Conservation (phyloP, 768 basidiomycete genomes). For the Favolaschia claudopus region DNA sequence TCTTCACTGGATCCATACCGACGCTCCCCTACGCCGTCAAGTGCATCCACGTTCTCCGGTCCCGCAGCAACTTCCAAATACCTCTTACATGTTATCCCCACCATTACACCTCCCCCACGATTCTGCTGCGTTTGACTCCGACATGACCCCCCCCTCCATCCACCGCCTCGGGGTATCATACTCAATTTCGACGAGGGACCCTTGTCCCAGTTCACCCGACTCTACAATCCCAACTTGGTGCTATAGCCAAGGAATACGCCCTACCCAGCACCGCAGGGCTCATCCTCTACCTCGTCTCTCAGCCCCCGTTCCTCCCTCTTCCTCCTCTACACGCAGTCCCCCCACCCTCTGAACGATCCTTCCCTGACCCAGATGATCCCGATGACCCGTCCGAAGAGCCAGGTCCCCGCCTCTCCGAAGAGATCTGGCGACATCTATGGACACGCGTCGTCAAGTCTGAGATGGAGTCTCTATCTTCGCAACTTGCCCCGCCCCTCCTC, state of each 20-base stretch:
- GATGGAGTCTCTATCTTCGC: conserved; percentile 45
- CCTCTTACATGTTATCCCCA: conserved; percentile 83
- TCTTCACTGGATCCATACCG: conserved; percentile 45
- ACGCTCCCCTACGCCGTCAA: conserved; percentile 62
- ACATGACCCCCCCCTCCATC: conserved; percentile 59
- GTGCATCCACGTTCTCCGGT: conserved; percentile 50
- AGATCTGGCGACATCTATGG: conserved; percentile 92
- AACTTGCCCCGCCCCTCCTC: conserved; percentile 48
- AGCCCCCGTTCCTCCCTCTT: no score
- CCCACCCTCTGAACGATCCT: no score
- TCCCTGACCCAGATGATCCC: no score
- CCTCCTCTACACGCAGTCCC: no score
- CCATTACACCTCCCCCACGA: conserved; percentile 77
- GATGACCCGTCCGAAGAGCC: conserved; percentile 55
- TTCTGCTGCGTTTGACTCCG: conserved; percentile 49
- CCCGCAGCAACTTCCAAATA: conserved; percentile 65
- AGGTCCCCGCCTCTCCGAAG: conserved; percentile 86
- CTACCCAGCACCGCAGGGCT: conserved; percentile 87
- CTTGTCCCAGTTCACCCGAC: conserved; percentile 87
- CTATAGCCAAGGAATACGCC: conserved; percentile 94
- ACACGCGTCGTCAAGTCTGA: conserved; percentile 71
- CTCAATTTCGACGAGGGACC: conserved; percentile 83
- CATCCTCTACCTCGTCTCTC: conserved; percentile 77
- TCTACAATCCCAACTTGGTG: conserved; percentile 80
- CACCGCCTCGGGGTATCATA: conserved; percentile 76